Evolutionary conservation across 2,329 filamentous ascomycete species (phyloP), one percentile per base, ranked within the genome.

Genomic region (Setomelanomma holmii): DNA sequence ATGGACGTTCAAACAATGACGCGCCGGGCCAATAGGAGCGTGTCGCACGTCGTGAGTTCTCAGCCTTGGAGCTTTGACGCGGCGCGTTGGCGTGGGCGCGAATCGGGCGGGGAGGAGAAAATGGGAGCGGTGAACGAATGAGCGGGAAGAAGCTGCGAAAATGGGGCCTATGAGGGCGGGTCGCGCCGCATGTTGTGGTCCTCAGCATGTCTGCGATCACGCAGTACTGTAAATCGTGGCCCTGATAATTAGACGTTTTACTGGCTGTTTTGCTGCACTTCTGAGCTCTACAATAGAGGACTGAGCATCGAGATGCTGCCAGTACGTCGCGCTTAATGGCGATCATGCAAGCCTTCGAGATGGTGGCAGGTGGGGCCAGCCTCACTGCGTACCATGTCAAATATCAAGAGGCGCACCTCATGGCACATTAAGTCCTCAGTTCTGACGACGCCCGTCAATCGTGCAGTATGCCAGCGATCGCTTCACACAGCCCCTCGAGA

Each of bases 11-110:
- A 47, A 49, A 49, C 52, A 52, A 44, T 50, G 48, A 58, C 56
- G 60, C 56, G 60, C 47, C 48, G 33, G 30, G 52, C 60, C 60
- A 62, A 62, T 62, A 30, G 45, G 40, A 47, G 24, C 48, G 53
- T 46, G 53, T 40, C 41, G 36, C 35, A 35, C n/a, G n/a, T 42
- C 14, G 16, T 17, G 19, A 17, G 19, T 24, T 40, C n/a, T 47
- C 45, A 47, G 45, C 45, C 45, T 33, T 47, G 44, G 43, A 45
- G 44, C 49, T 49, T 46, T n/a, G 39, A 35, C 38, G 24, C 40
- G 22, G n/a, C n/a, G 14, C 34, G 24, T 6, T 30, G 17, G 42
- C 17, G 42, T 45, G 42, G 23, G 42, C n/a, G 33, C 27, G 27
- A 30, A 30, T 30, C 27, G 27, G 27, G 24, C 24, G 24, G 12